phyloP scores from a whole-genome alignment of 108 stramenopile genomes.

The Seminavis robusta region DNA sequence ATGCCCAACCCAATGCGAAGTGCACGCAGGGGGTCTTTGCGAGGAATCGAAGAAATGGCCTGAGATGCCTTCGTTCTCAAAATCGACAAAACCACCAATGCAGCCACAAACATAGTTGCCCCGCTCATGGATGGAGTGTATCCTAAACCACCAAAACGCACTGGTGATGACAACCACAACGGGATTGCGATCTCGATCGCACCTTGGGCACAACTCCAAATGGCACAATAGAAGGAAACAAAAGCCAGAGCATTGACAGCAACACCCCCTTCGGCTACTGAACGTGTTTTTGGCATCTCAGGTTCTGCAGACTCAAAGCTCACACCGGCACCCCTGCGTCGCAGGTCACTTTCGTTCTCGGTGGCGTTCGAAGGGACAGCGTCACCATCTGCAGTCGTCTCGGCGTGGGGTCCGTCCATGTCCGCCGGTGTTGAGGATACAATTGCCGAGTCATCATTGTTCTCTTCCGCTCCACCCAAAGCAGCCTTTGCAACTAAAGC shows the following conservation, averaged over 20 bases:
- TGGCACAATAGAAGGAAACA: constrained; percentile 4
- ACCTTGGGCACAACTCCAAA: constrained; percentile 22
- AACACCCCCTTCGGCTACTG: constrained; percentile 3
- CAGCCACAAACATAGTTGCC: constrained; percentile 24
- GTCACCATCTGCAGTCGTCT: no score
- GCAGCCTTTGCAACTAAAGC: constrained; percentile 9
- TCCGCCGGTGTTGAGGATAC: no score
- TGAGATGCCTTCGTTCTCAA: constrained; percentile 24
- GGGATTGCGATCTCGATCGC: constrained; percentile 41
- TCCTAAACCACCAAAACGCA: constrained; percentile 33
- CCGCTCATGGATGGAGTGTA: constrained; percentile 36
- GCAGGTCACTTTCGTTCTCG: no score
- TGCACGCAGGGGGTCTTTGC: constrained; percentile 32
- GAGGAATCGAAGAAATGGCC: constrained; percentile 15
- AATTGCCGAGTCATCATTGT: no score
- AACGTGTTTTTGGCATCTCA: constrained; percentile 7
- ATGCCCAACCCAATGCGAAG: constrained; percentile 38
- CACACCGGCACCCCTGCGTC: no score
- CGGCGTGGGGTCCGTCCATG: no score
- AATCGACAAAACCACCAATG: constrained; percentile 27
- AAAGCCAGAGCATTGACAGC: no score
- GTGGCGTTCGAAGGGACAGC: no score
- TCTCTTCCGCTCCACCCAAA: no score
- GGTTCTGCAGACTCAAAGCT: no score
- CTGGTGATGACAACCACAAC: constrained; percentile 30